Conservation (phyloP, 164 flowering plant species). For the Berberis vulgaris region DNA sequence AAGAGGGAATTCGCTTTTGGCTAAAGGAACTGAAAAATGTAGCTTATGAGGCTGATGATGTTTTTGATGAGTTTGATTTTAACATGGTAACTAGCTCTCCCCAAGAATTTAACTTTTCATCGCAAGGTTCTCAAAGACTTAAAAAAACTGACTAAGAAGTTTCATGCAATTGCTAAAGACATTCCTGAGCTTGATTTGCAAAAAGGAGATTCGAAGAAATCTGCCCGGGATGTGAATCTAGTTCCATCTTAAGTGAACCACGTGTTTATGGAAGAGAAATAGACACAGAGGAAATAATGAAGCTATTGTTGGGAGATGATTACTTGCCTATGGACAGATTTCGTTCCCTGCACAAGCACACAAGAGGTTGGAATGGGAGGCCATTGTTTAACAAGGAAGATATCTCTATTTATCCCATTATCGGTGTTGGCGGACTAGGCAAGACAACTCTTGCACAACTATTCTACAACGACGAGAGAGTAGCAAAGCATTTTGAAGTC, state of each 20-base stretch:
- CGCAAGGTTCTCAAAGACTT: too few species aligned
- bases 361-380: too few species aligned
- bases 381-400: background rate
- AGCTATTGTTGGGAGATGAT: background rate
- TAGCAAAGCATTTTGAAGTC: background rate
- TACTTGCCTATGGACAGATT: too few species aligned
- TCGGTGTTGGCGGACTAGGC: conserved; percentile 6
- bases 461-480: background rate
- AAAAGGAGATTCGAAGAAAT: background rate
- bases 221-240: background rate
- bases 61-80: too few species aligned
- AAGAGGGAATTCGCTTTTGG: too few species aligned
- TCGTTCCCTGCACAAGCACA: too few species aligned
- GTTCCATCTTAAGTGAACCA: background rate
- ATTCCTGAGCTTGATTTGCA: background rate
- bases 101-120: too few species aligned
- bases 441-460: conserved; percentile 8
- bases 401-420: background rate
- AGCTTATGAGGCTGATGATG: too few species aligned
- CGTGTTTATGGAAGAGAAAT: background rate
- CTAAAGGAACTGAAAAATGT: too few species aligned
- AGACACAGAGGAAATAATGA: background rate
- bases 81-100: too few species aligned
- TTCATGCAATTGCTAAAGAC: too few species aligned
- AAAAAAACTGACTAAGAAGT: too few species aligned